A percentile compares a stretch with the other conserved stretches of the same genome.
Conservation (phyloP, 495 filamentous ascomycete genomes). For the Sphaerosporella brunnea region DNA sequence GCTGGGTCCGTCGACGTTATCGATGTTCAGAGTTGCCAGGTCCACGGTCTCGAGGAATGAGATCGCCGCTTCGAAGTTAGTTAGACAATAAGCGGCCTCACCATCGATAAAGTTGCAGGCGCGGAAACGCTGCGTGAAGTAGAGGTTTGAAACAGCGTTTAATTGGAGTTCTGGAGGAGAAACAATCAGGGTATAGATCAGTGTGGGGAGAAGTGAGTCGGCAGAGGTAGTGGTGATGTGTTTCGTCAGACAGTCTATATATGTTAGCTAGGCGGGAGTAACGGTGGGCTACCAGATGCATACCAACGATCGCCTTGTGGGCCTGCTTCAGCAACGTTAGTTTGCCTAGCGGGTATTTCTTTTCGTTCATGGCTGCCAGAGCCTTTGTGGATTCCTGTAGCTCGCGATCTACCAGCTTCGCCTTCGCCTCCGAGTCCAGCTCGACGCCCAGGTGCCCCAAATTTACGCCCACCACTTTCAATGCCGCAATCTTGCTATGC, state of each 20-base stretch:
- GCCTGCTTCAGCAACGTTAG: constrained; percentile 71
- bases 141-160: constrained; percentile 77
- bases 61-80: constrained; percentile 87
- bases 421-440: constrained; percentile 29
- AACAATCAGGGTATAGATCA: constrained; percentile 89
- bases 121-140: constrained; percentile 88
- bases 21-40: constrained; percentile 72
- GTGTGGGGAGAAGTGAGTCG: constrained; percentile 86
- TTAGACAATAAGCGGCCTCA: constrained; percentile 88
- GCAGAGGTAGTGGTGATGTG: constrained; percentile 73
- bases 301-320: constrained; percentile 89
- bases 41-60: constrained; percentile 97
- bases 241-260: constrained; percentile 19
- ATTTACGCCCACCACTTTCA: constrained; percentile 78
- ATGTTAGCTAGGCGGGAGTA: neutral
- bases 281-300: constrained; percentile 22
- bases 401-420: constrained; percentile 25
- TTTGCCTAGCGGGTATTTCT: constrained; percentile 77
- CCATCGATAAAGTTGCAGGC: constrained; percentile 72
- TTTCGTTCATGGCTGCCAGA: constrained; percentile 67
- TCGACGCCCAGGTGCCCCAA: constrained; percentile 73
- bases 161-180: constrained; percentile 63
- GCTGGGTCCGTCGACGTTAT: constrained; percentile 41
- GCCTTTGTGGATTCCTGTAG: constrained; percentile 57
- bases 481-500: constrained; percentile 79